Evolutionary conservation across 495 filamentous ascomycete genomes (phyloP), one percentile per base, ranked within the genome.

Genomic region (Parachaetomium inaequale): DNA sequence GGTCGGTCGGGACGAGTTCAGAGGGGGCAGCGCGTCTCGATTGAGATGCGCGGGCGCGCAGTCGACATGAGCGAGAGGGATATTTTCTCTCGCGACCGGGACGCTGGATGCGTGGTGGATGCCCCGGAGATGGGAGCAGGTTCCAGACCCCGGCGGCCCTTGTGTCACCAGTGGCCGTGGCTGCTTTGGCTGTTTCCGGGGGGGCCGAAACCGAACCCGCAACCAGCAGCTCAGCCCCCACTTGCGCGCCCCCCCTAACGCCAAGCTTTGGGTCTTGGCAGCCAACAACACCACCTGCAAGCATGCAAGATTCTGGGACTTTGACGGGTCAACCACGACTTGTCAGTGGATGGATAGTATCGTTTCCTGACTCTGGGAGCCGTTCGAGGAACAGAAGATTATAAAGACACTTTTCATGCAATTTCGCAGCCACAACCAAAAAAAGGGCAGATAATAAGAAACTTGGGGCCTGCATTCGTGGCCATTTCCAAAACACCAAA

Each of bases 201-300:
- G n/a, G 19, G 59, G 19, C 59, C 50, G 51, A n/a, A 42, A 47
- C 38, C 51, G 19, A 42, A 47, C 38, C 51, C 29, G 29, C 47
- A 46, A 51, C 19, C 26, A 54, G 49, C 53, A 36, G 54, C 42
- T 17, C 42, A 15, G 19, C 42, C 42, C 54, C 38, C 36, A 55
- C 34, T 42, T 55, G 52, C 21, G 10, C 0, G 11, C 34, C 28
- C 29, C 47, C 47, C 4, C 12, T 21, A 0, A 46, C 15, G 32
- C 28, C 14, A 61, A n/a, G 49, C 36, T 11, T 54, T 15, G n/a
- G 11, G 46, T 17, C 43, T 46, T 46, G 43, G 49, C 45, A 19
- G 21, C 31, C 36, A 15, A 40, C 17, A 4, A 12, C 12, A 40
- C 17, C 14, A 17, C 10, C 42, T 45, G 52, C 15, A 58, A 43